Percentiles rank a stretch among this genome's conserved stretches.
These are phyloP conservation scores for Aspergillus haitiensis DNA, from an alignment of 495 filamentous ascomycete genomes.

Conservation along the genomic window DNA sequence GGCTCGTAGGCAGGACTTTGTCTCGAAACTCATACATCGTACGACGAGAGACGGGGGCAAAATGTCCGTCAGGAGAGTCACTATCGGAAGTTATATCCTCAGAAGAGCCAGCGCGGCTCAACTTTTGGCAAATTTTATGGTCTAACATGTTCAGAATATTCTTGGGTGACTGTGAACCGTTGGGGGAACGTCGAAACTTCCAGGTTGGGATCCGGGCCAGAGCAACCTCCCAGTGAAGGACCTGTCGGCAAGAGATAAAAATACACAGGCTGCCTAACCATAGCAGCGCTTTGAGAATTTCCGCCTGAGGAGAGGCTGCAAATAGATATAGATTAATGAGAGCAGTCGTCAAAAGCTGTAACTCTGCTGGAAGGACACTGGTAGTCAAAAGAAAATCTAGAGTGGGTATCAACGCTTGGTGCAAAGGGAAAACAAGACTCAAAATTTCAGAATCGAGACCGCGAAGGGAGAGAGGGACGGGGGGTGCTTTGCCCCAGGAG, in stretches of 20 bases:
- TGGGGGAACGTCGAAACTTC: slow-evolving; percentile 69
- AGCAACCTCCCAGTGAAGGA: slow-evolving; percentile 83
- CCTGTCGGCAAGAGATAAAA: slow-evolving; percentile 68
- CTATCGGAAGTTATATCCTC: slow-evolving; percentile 43
- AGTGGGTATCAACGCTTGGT: slow-evolving; percentile 73
- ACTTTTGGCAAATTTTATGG: slow-evolving; percentile 45
- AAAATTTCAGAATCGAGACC: slow-evolving; percentile 60
- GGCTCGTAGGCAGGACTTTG: slow-evolving; percentile 20
- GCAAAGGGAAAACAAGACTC: slow-evolving; percentile 76
- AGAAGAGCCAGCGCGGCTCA: slow-evolving; percentile 39
- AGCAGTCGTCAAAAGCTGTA: slow-evolving; percentile 79
- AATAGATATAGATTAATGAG: slow-evolving; percentile 82
- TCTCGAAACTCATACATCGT: slow-evolving; percentile 28
- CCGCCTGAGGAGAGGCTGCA: slow-evolving; percentile 76
- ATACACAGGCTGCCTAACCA: slow-evolving; percentile 85
- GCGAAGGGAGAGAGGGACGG: slow-evolving; percentile 39
- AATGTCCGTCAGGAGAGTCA: slow-evolving; percentile 37
- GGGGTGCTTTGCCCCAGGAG: slow-evolving; percentile 28
- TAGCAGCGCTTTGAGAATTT: slow-evolving; percentile 77
- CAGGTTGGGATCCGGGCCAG: slow-evolving; percentile 87
- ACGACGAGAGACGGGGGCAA: slow-evolving; percentile 28
- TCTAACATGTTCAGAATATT: slow-evolving; percentile 54
- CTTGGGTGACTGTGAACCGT: slow-evolving; percentile 45
- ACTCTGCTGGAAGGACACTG: slow-evolving; percentile 79
- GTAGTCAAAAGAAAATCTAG: slow-evolving; percentile 81